Percentiles rank a stretch among this genome's conserved stretches.
These are phyloP conservation scores for Tausonia pullulans DNA, from an alignment of 1,284 basidiomycete species.

Conservation along the genomic window DNA sequence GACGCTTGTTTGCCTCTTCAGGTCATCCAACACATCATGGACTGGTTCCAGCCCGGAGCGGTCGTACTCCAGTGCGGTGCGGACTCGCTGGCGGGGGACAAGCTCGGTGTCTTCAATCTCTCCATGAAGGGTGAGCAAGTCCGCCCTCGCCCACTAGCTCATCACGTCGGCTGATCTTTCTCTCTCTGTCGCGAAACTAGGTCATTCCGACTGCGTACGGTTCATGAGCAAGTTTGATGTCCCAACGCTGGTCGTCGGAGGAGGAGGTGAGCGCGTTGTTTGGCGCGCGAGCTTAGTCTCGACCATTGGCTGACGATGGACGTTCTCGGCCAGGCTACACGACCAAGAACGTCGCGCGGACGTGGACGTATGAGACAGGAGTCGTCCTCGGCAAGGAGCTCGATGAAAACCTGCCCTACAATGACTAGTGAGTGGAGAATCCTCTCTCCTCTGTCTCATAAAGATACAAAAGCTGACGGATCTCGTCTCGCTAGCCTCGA, in stretches of 20 bases:
- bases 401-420: slow-evolving; percentile 78
- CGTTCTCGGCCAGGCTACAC: slow-evolving; percentile 52
- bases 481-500: neutral
- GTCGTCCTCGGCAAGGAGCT: slow-evolving; percentile 82
- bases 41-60: slow-evolving; percentile 78
- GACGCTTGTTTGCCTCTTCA: slow-evolving; percentile 27
- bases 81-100: slow-evolving; percentile 89
- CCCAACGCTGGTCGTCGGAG: slow-evolving; percentile 84
- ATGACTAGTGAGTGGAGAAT: slow-evolving; percentile 50
- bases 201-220: slow-evolving; percentile 78
- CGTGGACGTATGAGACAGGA: slow-evolving; percentile 96
- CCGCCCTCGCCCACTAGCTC: too few relatives aligned
- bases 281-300: too few relatives aligned
- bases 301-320: too few relatives aligned
- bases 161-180: too few relatives aligned
- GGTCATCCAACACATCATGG: slow-evolving; percentile 78
- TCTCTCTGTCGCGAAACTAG: slow-evolving; percentile 21
- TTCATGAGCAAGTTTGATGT: slow-evolving; percentile 76
- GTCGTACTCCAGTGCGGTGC: slow-evolving; percentile 93
- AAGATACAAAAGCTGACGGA: neutral
- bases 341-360: slow-evolving; percentile 66
- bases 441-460: neutral
- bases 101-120: slow-evolving; percentile 91
- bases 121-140: slow-evolving; percentile 63
- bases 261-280: slow-evolving; percentile 45